Evolutionary conservation across 2,329 filamentous ascomycete genomes (phyloP), one percentile per base, ranked within the genome.

Genomic region (Beauveria sp.): DNA sequence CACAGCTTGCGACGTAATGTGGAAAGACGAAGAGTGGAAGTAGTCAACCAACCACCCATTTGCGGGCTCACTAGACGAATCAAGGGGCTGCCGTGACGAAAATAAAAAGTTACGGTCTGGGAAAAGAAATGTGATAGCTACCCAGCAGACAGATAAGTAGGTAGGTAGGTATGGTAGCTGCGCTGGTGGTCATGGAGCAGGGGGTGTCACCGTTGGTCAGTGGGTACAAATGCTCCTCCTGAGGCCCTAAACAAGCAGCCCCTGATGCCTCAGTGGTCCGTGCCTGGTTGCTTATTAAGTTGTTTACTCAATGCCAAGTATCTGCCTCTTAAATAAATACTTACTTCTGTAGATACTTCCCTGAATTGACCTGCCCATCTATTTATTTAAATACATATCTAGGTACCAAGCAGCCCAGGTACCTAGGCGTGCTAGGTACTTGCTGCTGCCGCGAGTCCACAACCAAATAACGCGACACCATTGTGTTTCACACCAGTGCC

Each of bases 151-250:
- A 54, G 58, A 60, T 20, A 54, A 47, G 34, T 47, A 26, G 24
- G 49, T 46, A 26, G 22, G 47, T 38, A 53, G 50, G 58, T 30
- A n/a, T 43, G 34, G 28, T 30, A 43, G 24, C 42, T 38, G 52
- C 38, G 54, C 16, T 38, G 47, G 49, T 28, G 16, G 50, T 22
- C 34, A 58, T 30, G 46, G 42, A 54, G 58, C 58, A 60, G 42
- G 58, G 58, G 58, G 58, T 50, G 58, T 59, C 58, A 60, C 50
- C 58, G 58, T 60, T 60, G 49, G 58, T 60, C 30, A 52, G 58
- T 60, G 50, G 58, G 50, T 45, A 60, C 50, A 18, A 12, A 43
- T 38, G 42, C 49, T 60, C 50, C 49, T 60, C 58, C 47, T 53
- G 58, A 60, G 47, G 58, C 58, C 58, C 58, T 54, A 42, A 54